Percentiles rank a stretch among this genome's conserved stretches.
These are phyloP conservation scores for Alternaria ethzedia DNA, from an alignment of 2,329 filamentous ascomycete genomes.

Conservation along the genomic window DNA sequence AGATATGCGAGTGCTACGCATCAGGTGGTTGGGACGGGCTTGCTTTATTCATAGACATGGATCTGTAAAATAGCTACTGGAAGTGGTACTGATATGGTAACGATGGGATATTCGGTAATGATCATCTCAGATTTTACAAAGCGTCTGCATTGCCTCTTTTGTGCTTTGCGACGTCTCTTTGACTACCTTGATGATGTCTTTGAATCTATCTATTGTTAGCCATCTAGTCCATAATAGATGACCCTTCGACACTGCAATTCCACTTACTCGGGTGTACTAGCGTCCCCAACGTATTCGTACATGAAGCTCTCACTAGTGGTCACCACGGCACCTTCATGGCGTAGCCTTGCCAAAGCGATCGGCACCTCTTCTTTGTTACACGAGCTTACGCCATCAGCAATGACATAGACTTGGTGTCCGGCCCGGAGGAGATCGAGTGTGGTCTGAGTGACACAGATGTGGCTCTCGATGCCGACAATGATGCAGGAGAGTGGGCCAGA, in stretches of 20 bases:
- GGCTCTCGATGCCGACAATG: conserved; percentile 88
- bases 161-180: conserved; percentile 78
- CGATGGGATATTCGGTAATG: background rate
- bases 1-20: background rate
- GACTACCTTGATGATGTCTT: conserved; percentile 73
- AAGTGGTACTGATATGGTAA: background rate
- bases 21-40: background rate
- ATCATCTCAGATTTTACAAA: conserved; percentile 64
- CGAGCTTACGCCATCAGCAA: conserved; percentile 89
- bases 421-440: conserved; percentile 73
- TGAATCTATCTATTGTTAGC: conserved; percentile 61
- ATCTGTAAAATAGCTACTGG: background rate
- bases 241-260: background rate
- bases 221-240: background rate
- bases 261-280: conserved; percentile 64
- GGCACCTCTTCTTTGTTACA: conserved; percentile 82
- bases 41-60: background rate
- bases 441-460: conserved; percentile 95
- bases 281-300: conserved; percentile 89
- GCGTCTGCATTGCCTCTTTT: conserved; percentile 67
- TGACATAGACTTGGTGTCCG: conserved; percentile 82
- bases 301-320: conserved; percentile 89
- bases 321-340: conserved; percentile 76
- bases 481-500: conserved; percentile 58
- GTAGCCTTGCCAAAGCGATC: conserved; percentile 77